Evolutionary conservation across 2,329 filamentous ascomycete species (phyloP).

Genomic region (Aspergillus ibericus): DNA sequence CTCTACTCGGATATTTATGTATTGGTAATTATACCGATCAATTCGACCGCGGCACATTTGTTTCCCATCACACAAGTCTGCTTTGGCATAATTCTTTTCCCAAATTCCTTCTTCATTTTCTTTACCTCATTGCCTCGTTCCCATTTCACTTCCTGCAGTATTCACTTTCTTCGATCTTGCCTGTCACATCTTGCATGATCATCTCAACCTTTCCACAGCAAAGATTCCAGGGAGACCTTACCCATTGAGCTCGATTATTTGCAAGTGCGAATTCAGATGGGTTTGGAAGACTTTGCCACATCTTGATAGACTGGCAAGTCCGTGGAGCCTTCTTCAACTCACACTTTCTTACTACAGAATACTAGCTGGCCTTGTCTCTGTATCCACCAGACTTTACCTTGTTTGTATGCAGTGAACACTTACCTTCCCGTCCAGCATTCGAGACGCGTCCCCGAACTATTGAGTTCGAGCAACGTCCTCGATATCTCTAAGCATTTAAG

Average conservation of each 20-base stretch:
- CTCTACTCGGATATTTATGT: background rate
- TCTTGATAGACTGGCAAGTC: constrained; percentile 22
- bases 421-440: constrained; percentile 23
- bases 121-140: background rate
- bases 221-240: background rate
- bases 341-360: constrained; percentile 17
- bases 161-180: background rate
- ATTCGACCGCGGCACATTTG: background rate
- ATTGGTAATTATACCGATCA: background rate
- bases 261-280: constrained; percentile 7
- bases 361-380: constrained; percentile 25
- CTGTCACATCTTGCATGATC: background rate
- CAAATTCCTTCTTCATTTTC: background rate
- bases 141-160: background rate
- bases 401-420: constrained; percentile 37
- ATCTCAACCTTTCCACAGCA: background rate
- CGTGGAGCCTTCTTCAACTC: constrained; percentile 11
- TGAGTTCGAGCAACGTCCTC: constrained; percentile 26
- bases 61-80: background rate
- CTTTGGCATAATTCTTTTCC: background rate
- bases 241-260: background rate
- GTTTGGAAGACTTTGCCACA: constrained; percentile 11
- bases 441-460: constrained; percentile 29
- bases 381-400: constrained; percentile 32
- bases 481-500: constrained; percentile 22